These are phyloP conservation scores for Wickerhamomyces chaumierensis DNA, from an alignment of 805 yeast species.

Conservation along the genomic window DNA sequence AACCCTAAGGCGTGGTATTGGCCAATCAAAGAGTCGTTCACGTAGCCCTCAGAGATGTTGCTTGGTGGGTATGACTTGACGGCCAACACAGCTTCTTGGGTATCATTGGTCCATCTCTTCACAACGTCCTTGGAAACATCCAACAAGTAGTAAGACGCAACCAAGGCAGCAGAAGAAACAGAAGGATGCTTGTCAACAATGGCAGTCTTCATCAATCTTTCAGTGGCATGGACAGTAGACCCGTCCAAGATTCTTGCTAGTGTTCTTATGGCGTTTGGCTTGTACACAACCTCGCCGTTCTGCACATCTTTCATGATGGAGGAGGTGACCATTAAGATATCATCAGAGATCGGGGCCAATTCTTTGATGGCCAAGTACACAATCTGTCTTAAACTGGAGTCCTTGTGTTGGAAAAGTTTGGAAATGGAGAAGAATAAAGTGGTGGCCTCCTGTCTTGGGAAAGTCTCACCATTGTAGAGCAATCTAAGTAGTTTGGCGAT, in stretches of 20 bases:
- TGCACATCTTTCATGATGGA: constrained; percentile 98
- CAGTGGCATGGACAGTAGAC: constrained; percentile 85
- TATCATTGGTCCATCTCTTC: constrained; percentile 87
- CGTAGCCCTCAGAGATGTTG: constrained; percentile 33
- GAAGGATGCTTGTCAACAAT: constrained; percentile 85
- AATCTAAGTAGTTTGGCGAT: constrained; percentile 76
- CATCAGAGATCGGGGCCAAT: constrained; percentile 72
- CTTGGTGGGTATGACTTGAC: constrained; percentile 29
- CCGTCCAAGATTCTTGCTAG: constrained; percentile 83
- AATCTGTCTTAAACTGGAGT: constrained; percentile 78
- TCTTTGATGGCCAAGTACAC: constrained; percentile 93
- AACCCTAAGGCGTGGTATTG: constrained; percentile 95
- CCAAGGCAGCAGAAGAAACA: constrained; percentile 88
- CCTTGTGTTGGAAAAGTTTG: constrained; percentile 88
- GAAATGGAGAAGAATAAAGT: constrained; percentile 88
- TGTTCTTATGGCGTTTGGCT: constrained; percentile 92
- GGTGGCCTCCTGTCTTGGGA: constrained; percentile 85
- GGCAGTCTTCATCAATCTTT: constrained; percentile 83
- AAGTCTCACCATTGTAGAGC: constrained; percentile 75
- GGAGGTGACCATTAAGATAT: constrained; percentile 94
- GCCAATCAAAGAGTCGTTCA: constrained; percentile 67
- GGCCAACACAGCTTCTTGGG: constrained; percentile 77
- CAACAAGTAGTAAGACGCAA: constrained; percentile 79
- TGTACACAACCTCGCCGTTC: constrained; percentile 72
- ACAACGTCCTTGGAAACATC: constrained; percentile 89